Base-by-base conservation (phyloP, 2,329 filamentous ascomycete genomes). In the Neofusicoccum umdonicola region DNA sequence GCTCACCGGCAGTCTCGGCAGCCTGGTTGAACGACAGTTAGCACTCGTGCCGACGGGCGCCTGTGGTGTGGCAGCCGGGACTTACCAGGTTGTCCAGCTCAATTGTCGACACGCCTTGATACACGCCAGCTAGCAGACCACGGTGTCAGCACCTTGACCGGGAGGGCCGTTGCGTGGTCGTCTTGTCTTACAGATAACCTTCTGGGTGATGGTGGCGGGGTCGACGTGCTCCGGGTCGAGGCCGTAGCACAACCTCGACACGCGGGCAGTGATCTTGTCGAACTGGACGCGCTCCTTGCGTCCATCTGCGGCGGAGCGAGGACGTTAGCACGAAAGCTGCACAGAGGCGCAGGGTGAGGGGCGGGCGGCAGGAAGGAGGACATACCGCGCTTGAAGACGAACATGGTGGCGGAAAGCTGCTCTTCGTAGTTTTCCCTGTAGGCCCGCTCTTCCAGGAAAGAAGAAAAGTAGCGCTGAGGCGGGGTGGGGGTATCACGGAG, bases 271-370 rank as follows among this genome's bases (percentile, higher is more conserved):
- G 87, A 99, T 99, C 85, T 99, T 99, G 86, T 99, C 95, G 84
- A 99, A 99, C 80, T 99, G 95, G 70, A 99, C 95, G 80, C 95
- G 95, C 87, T 99, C 95, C 85, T 98, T 97, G 85, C 95, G 95
- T 82, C 94, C 94, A 87, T 99, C 95, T 98, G 72, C 44, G 42
- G 15, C 3, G 57, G 64, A 39, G 35, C 13, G 27, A 19, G 27
- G 37, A 31, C 31, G 34, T 63, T 44, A 66, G 65, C 17, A 22
- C 3, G 8, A 19, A 3, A 4, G 3, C 13, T 44, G 15, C 7
- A 22, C 4, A 34, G 27, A 56, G 22, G 35, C 37, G 34, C 15
- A 42, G 22, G 48, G 19, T 27, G 35, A 31, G 35, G 34, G 15
- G 15, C 15, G 27, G 31, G 34, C 66, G 39, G 66, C 66, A 13